Conservation (phyloP, 495 filamentous ascomycete species). For the Penicillium canariense region DNA sequence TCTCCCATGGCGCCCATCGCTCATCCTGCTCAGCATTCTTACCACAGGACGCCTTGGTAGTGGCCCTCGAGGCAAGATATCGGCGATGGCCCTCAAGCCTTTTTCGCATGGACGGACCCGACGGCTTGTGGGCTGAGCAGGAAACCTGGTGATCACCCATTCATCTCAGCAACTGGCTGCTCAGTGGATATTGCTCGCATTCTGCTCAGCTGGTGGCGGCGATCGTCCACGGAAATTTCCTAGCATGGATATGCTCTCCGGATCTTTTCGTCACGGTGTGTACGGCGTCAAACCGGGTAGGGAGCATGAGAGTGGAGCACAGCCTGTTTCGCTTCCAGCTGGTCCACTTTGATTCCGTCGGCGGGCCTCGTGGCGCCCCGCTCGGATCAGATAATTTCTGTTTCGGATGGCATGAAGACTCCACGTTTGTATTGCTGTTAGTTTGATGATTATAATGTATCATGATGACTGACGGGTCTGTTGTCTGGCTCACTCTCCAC, state of each 20-base stretch:
- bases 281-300: not conserved
- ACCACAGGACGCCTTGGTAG: too few species aligned
- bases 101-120: too few species aligned
- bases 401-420: not conserved
- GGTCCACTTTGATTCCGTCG: not conserved
- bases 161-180: not conserved
- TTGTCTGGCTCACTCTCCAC: too few species aligned
- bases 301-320: too few species aligned
- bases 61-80: too few species aligned
- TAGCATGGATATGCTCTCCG: not conserved
- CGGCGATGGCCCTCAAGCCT: not conserved
- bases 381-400: constrained; percentile 7
- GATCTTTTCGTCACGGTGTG: not conserved
- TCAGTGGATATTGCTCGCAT: not conserved
- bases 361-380: constrained; percentile 3
- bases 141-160: not conserved
- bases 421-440: not conserved
- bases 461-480: too few species aligned
- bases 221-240: not conserved
- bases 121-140: not conserved
- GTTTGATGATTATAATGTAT: too few species aligned
- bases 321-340: too few species aligned
- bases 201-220: not conserved
- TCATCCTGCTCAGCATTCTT: too few species aligned
- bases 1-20: not conserved